Conservation (phyloP, 2,329 filamentous ascomycete genomes). For the Penicillium sp. region DNA sequence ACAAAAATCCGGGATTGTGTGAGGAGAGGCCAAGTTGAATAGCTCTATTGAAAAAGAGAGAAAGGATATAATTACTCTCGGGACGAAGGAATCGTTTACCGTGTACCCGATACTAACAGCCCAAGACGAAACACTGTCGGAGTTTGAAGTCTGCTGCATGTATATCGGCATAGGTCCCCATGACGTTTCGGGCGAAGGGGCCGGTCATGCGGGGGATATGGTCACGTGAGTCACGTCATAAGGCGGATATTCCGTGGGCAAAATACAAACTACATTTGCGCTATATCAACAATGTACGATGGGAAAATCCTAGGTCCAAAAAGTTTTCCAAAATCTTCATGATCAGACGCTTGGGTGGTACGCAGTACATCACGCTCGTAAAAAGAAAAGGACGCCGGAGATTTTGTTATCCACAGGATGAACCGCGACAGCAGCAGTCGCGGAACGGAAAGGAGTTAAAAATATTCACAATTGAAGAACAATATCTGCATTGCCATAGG, state of each 20-base stretch:
- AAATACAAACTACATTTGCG: no score
- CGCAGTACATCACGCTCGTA: constrained; percentile 21
- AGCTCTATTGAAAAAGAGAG: not conserved
- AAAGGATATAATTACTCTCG: not conserved
- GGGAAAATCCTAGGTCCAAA: not conserved
- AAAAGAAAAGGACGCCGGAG: constrained; percentile 14
- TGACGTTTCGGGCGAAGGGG: constrained; percentile 37
- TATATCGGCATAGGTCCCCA: constrained; percentile 5
- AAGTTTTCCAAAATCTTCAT: not conserved
- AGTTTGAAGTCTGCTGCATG: not conserved
- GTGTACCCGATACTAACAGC: not conserved
- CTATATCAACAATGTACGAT: not conserved
- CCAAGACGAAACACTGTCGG: not conserved
- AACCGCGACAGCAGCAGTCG: constrained; percentile 4
- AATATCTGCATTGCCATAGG: constrained; percentile 18
- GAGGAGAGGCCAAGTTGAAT: not conserved
- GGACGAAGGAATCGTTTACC: not conserved
- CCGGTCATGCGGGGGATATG: constrained; percentile 8
- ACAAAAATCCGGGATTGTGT: not conserved
- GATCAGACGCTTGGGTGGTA: constrained; percentile 18
- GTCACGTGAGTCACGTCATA: constrained; percentile 9
- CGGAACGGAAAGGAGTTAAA: constrained; percentile 20
- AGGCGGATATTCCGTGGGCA: not conserved
- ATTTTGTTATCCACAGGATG: constrained; percentile 25
- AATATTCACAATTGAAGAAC: constrained; percentile 28